Conservation (phyloP, 2,329 filamentous ascomycete species). For the Stemphylium lycopersici region DNA sequence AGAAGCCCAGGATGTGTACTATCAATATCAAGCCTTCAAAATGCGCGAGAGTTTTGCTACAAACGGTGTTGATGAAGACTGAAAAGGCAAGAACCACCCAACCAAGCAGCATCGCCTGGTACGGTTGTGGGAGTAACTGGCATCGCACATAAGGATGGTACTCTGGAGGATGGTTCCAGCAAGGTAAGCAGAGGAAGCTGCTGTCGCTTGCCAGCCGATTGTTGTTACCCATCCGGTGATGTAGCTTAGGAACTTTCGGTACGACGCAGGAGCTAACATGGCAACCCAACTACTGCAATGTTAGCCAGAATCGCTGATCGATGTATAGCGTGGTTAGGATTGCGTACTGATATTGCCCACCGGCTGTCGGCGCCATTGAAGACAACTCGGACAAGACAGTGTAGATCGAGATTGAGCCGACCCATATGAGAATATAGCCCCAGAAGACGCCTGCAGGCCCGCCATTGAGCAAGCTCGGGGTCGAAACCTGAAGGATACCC, state of each 20-base stretch:
- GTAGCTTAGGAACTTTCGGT: slow-evolving; percentile 18
- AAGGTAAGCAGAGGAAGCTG: slow-evolving; percentile 10
- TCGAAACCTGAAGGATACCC: slow-evolving; percentile 8
- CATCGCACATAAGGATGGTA: slow-evolving; percentile 4
- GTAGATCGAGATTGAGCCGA: slow-evolving; percentile 16
- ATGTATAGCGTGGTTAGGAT: background rate
- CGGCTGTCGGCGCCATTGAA: slow-evolving; percentile 22
- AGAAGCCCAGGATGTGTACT: slow-evolving; percentile 56
- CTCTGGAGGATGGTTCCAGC: slow-evolving; percentile 12
- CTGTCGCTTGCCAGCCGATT: slow-evolving; percentile 22
- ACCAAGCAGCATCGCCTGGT: slow-evolving; percentile 56
- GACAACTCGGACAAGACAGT: slow-evolving; percentile 23
- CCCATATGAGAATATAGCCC: slow-evolving; percentile 17
- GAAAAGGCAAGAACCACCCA: slow-evolving; percentile 49
- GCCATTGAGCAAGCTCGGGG: slow-evolving; percentile 13
- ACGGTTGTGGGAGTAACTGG: slow-evolving; percentile 42
- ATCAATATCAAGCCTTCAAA: slow-evolving; percentile 54
- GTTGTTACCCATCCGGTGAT: slow-evolving; percentile 20
- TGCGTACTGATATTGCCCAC: slow-evolving; percentile 19
- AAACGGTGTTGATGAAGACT: slow-evolving; percentile 50
- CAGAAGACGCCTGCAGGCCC: slow-evolving; percentile 20
- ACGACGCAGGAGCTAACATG: slow-evolving; percentile 52
- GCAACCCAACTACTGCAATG: slow-evolving; percentile 9
- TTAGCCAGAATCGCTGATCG: background rate
- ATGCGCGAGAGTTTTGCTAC: slow-evolving; percentile 49